phyloP scores from a whole-genome alignment of 2,329 filamentous ascomycete species.

The Hypoxylon sp. region DNA sequence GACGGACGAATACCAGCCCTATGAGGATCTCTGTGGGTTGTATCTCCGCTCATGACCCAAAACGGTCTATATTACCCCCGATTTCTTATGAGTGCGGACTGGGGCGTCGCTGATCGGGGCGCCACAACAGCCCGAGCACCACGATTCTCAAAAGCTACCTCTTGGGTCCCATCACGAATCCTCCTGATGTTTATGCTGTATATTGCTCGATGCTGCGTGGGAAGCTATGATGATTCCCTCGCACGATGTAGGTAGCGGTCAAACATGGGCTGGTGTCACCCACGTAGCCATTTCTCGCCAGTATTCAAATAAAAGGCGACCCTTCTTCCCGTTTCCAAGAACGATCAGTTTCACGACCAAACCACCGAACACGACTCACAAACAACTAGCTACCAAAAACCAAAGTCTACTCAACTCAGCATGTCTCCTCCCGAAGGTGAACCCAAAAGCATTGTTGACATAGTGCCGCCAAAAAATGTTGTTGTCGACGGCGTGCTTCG shows the following conservation, averaged over 20 bases:
- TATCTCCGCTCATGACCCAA: slow-evolving; percentile 2
- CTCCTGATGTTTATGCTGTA: too few relatives aligned
- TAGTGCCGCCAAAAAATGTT: slow-evolving; percentile 6
- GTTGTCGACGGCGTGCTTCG: slow-evolving; percentile 24
- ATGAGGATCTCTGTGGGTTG: background rate
- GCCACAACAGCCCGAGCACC: slow-evolving; percentile 10
- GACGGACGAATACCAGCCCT: slow-evolving; percentile 3
- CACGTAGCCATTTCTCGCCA: background rate
- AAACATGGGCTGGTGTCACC: background rate
- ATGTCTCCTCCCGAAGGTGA: too few relatives aligned
- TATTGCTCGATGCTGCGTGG: too few relatives aligned
- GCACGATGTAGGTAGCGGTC: too few relatives aligned
- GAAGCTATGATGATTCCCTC: too few relatives aligned
- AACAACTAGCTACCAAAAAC: background rate
- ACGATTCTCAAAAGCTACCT: too few relatives aligned
- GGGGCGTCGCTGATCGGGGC: slow-evolving; percentile 6
- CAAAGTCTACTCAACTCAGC: background rate
- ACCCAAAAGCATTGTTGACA: too few relatives aligned
- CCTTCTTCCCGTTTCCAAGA: background rate
- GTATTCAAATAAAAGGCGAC: background rate
- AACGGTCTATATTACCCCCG: background rate
- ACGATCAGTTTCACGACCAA: background rate
- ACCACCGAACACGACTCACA: background rate
- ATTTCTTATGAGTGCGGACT: slow-evolving; percentile 4
- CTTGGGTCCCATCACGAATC: too few relatives aligned